These are phyloP conservation scores for Colletotrichum sp. DNA, from an alignment of 2,329 filamentous ascomycete species.

Conservation along the genomic window DNA sequence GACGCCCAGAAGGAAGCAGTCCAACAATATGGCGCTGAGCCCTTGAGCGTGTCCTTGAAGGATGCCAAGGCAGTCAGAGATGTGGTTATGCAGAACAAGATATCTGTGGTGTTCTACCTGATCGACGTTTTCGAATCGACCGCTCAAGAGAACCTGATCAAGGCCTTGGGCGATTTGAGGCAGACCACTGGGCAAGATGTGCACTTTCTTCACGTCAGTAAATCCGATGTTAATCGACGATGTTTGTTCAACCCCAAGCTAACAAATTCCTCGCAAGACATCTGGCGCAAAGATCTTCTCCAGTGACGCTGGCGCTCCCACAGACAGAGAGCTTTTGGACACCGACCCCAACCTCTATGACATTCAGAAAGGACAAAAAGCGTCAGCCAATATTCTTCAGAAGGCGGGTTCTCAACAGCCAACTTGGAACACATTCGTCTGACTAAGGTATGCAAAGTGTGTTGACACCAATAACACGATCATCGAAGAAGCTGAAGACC, in stretches of 20 bases:
- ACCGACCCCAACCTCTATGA: not conserved
- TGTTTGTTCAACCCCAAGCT: not conserved
- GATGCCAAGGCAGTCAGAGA: not conserved
- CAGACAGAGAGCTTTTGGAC: not conserved
- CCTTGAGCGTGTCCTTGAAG: not conserved
- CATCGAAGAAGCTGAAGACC: not conserved
- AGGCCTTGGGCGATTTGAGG: not conserved
- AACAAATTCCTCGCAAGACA: not conserved
- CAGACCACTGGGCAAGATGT: not conserved
- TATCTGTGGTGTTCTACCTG: not conserved
- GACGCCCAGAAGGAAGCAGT: not conserved
- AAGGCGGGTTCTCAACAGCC: not conserved
- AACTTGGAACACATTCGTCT: accelerated
- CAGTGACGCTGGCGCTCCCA: not conserved
- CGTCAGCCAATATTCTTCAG: accelerated
- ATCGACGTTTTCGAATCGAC: not conserved
- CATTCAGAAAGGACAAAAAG: not conserved
- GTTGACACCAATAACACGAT: not conserved
- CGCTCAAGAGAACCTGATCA: not conserved
- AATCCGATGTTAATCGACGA: not conserved
- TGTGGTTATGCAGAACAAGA: not conserved
- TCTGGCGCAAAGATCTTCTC: not conserved
- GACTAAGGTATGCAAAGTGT: not conserved
- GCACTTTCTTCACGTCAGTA: not conserved
- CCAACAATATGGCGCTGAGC: not conserved